Evolutionary conservation across 2,329 filamentous ascomycete genomes (phyloP), one percentile per base, ranked within the genome.

Genomic region (Scortechinia acanthostroma): DNA sequence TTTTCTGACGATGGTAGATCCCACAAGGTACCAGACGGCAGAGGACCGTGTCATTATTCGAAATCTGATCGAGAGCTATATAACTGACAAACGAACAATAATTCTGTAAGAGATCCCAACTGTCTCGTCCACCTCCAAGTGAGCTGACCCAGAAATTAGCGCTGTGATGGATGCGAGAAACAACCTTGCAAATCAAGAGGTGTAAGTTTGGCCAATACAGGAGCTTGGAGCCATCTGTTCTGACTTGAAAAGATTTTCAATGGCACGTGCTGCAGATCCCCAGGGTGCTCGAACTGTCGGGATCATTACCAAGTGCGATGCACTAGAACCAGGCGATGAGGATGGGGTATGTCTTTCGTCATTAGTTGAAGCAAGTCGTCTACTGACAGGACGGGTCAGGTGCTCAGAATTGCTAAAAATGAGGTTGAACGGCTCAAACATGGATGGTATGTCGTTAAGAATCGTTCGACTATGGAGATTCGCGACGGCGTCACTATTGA

Each of bases 171-270:
- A 50, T 33, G 48, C 46, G 13, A 33, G 47, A 14, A 49, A 54
- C 45, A 53, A 55, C 37, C 49, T 52, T 1, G 53, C 53, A 4
- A 55, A 55, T 30, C 53, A 55, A 42, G 52, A 55, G 22, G 52
- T 55, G 25, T n/a, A n/a, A n/a, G n/a, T n/a, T n/a, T n/a, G n/a
- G n/a, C n/a, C n/a, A n/a, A n/a, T n/a, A n/a, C n/a, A n/a, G n/a
- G n/a, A n/a, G n/a, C n/a, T n/a, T n/a, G n/a, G n/a, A n/a, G n/a
- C n/a, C n/a, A n/a, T n/a, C n/a, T n/a, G n/a, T n/a, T n/a, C n/a
- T n/a, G n/a, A n/a, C n/a, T n/a, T n/a, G n/a, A n/a, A n/a, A n/a
- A n/a, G n/a, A n/a, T 30, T 30, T n/a, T n/a, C 10, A 10, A 30
- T 47, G 6, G 43, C 46, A 14, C 33, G 43, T 4, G 33, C 15